phyloP scores from a whole-genome alignment of 345 rosid species.

The Brassica nigra region DNA sequence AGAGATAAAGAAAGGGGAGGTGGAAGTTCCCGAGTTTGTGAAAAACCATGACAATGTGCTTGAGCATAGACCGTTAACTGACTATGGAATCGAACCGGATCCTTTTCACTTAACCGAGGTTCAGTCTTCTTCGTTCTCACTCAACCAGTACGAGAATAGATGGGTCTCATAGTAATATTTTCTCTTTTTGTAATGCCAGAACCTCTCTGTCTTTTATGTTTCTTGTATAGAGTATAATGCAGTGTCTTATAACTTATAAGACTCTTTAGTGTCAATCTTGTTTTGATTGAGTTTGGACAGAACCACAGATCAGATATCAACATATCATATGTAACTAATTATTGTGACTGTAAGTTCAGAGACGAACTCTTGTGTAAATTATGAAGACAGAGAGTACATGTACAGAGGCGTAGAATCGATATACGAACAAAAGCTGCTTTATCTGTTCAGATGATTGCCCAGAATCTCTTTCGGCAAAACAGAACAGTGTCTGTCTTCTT shows the following conservation, averaged over 20 bases:
- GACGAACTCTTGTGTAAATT: not conserved
- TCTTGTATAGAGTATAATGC: slow-evolving; percentile 24
- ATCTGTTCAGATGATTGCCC: slow-evolving; percentile 56
- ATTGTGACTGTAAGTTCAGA: not conserved
- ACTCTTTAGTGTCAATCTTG: slow-evolving; percentile 1
- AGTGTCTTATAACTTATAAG: too few species aligned
- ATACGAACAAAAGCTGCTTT: not conserved
- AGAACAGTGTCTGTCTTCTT: slow-evolving; percentile 65
- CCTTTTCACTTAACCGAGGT: slow-evolving; percentile 63
- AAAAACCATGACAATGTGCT: slow-evolving; percentile 72
- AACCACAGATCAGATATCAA: not conserved
- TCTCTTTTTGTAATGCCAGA: not conserved
- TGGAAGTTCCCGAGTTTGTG: slow-evolving; percentile 89
- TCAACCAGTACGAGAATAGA: slow-evolving; percentile 65
- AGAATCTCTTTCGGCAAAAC: slow-evolving; percentile 81
- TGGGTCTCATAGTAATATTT: slow-evolving; percentile 53
- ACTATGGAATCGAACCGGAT: slow-evolving; percentile 94
- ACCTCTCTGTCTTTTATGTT: not conserved
- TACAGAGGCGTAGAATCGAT: not conserved
- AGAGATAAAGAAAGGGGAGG: slow-evolving; percentile 73
- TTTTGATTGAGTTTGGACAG: slow-evolving; percentile 9
- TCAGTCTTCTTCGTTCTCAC: slow-evolving; percentile 54
- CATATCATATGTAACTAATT: slow-evolving; percentile 13
- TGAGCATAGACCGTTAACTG: slow-evolving; percentile 85
- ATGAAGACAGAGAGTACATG: not conserved